Base-by-base conservation (phyloP, 306 rosid genomes). In the Psophocarpus tetragonolobus region DNA sequence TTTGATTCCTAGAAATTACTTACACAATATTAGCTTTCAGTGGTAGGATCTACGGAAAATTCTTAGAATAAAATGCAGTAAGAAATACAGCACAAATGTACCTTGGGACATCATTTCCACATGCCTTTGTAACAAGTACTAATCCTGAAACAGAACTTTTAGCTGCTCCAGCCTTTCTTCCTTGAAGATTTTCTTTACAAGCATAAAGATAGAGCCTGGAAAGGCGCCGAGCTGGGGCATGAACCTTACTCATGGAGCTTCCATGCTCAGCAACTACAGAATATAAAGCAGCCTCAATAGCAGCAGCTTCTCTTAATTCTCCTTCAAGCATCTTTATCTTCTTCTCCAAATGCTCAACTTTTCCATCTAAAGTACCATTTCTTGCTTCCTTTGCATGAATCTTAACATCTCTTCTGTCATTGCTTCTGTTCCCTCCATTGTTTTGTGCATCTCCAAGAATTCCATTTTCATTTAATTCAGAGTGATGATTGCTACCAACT, bases 51-150 rank as follows among this genome's bases (percentile, higher is more conserved):
- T 3, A 5, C 11, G 72, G 36, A 72, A 42, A 68, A 54, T 11
- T 33, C 30, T 38, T 10, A 53, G 26, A 79, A 47, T 20, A 60
- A 71, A 44, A 75, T 56, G 24, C 30, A 68, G 8, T 41, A 74
- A 48, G 47, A 18, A 29, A 68, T 47, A 13, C 9, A 35, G 72
- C 62, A 54, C 26, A 62, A 23, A 41, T 18, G 32, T 85, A 92
- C 97, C 97, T 92, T 23, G 97, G 96, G 72, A 92, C 96, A 68
- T 92, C 96, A 84, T 92, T 90, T 76, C 97, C 97, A 84, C 97
- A 90, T 17, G 97, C 94, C 87, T 90, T 92, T 84, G 94, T 83
- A 48, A 90, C 91, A 70, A 89, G 87, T 47, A 92, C 92, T 71
- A 92, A 80, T 68, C 97, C 97, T 26, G 96, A 87, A 81, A 90